Conservation (phyloP, 2,329 filamentous ascomycete genomes). For the Aspergillus fumigatus region DNA sequence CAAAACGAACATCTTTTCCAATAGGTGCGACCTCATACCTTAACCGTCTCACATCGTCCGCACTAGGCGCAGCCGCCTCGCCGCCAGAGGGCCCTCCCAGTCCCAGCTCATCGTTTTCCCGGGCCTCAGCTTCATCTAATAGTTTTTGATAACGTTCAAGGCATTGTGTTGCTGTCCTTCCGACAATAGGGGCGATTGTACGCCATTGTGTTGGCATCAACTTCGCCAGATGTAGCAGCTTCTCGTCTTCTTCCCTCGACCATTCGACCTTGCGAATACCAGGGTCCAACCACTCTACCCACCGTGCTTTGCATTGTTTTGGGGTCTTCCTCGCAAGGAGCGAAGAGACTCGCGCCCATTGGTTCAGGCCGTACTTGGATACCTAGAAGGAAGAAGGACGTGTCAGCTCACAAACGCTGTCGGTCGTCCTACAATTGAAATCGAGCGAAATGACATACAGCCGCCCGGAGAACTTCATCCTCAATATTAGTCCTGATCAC, state of each 20-base stretch:
- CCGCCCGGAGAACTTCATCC: slow-evolving; percentile 96
- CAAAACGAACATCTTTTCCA: slow-evolving; percentile 1
- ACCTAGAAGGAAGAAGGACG: slow-evolving; percentile 37
- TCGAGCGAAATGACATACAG: slow-evolving; percentile 41
- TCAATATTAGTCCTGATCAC: slow-evolving; percentile 58
- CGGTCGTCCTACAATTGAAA: too few relatives aligned
- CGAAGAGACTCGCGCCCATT: slow-evolving; percentile 98
- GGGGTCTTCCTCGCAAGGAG: slow-evolving; percentile 94
- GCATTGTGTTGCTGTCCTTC: slow-evolving; percentile 93
- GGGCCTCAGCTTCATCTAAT: slow-evolving; percentile 88
- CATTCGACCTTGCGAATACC: slow-evolving; percentile 98
- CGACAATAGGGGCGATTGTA: slow-evolving; percentile 94
- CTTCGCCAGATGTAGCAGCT: slow-evolving; percentile 91
- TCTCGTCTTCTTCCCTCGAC: slow-evolving; percentile 98
- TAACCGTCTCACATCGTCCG: slow-evolving; percentile 84
- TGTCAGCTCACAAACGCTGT: slow-evolving; percentile 1
- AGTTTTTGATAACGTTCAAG: slow-evolving; percentile 95
- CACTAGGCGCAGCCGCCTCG: slow-evolving; percentile 80
- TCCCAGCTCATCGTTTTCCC: slow-evolving; percentile 74
- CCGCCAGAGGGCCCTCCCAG: slow-evolving; percentile 75
- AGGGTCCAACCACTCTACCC: slow-evolving; percentile 97
- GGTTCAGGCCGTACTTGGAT: slow-evolving; percentile 91
- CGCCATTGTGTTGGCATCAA: slow-evolving; percentile 99
- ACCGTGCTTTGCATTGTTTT: slow-evolving; percentile 98
- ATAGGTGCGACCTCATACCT: slow-evolving; percentile 40